These are phyloP conservation scores for Bryoglossum gracile DNA, from an alignment of 495 filamentous ascomycete species.

Conservation along the genomic window DNA sequence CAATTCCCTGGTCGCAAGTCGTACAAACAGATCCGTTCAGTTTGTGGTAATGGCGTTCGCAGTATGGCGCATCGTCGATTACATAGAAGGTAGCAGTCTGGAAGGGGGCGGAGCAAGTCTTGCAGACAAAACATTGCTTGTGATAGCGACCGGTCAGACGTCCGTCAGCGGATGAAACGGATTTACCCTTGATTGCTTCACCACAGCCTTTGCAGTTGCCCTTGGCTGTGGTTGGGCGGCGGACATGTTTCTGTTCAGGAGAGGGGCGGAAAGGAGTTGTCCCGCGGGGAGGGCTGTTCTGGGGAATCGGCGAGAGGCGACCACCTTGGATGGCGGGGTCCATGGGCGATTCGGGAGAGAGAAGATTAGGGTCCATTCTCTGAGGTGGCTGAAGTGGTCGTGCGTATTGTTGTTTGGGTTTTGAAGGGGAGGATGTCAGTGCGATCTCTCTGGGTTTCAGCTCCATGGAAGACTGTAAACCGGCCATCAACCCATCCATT, in stretches of 20 bases:
- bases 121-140: constrained; percentile 88
- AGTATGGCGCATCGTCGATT: constrained; percentile 77
- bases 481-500: constrained; percentile 44
- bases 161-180: constrained; percentile 87
- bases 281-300: too few relatives aligned
- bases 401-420: constrained; percentile 10
- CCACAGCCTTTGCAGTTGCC: constrained; percentile 80
- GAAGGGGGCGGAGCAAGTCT: constrained; percentile 74
- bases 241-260: constrained; percentile 21
- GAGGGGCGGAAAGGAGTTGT: background rate
- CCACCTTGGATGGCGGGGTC: constrained; percentile 48
- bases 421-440: constrained; percentile 11
- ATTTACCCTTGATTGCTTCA: constrained; percentile 77
- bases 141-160: constrained; percentile 91
- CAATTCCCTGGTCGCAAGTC: constrained; percentile 76
- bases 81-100: constrained; percentile 91
- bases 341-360: constrained; percentile 47
- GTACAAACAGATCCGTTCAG: constrained; percentile 80
- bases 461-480: constrained; percentile 43
- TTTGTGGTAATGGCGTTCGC: constrained; percentile 87
- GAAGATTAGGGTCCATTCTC: background rate
- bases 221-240: constrained; percentile 38
- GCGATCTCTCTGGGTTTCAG: constrained; percentile 20
- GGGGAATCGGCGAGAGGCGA: constrained; percentile 32
- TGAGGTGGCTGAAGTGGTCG: constrained; percentile 4